These are phyloP conservation scores for Brettanomyces nanus DNA, from an alignment of 805 yeast species.

Conservation along the genomic window DNA sequence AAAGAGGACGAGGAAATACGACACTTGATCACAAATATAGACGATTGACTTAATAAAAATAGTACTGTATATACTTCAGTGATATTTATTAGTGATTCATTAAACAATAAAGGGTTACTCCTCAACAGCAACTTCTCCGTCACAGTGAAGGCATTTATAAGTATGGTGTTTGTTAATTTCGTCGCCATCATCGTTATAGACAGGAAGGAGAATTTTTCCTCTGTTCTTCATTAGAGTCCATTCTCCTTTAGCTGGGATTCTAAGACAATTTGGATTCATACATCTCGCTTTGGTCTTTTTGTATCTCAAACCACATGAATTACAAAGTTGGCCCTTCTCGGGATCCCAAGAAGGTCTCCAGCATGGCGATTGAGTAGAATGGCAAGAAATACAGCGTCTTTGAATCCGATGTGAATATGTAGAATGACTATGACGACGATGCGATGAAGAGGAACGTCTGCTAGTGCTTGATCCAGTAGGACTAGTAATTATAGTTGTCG, in stretches of 20 bases:
- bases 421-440: slow-evolving; percentile 3
- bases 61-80: background rate
- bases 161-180: slow-evolving; percentile 10
- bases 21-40: background rate
- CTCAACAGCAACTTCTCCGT: slow-evolving; percentile 43
- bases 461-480: background rate
- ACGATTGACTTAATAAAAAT: background rate
- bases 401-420: slow-evolving; percentile 9
- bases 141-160: slow-evolving; percentile 54
- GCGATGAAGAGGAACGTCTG: background rate
- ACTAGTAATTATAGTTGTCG: background rate
- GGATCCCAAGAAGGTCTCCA: slow-evolving; percentile 98
- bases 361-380: slow-evolving; percentile 87
- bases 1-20: slow-evolving; percentile 1
- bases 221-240: slow-evolving; percentile 80
- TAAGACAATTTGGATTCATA: slow-evolving; percentile 60
- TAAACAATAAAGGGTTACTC: too few relatives aligned
- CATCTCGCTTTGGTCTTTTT: slow-evolving; percentile 93
- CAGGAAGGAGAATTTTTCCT: slow-evolving; percentile 35
- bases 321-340: slow-evolving; percentile 89
- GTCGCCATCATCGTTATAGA: slow-evolving; percentile 5
- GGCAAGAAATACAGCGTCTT: slow-evolving; percentile 83
- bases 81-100: background rate
- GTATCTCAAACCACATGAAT: slow-evolving; percentile 91
- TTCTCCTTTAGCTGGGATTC: slow-evolving; percentile 95